Conservation (phyloP, 225 moss, liverwort and hornwort genomes). For the Physcomitrium patens region DNA sequence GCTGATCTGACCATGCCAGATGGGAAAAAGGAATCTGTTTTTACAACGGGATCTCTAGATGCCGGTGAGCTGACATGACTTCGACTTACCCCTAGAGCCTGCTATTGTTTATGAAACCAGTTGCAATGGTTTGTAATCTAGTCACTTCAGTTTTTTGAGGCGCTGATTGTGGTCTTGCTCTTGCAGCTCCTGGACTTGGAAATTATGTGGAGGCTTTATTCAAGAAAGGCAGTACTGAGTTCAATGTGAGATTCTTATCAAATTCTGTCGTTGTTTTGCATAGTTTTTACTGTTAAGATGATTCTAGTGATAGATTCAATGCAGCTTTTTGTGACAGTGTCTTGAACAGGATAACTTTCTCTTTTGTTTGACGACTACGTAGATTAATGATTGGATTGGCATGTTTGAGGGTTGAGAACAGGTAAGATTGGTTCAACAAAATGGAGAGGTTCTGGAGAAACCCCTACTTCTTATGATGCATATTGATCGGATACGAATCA, state of each 20-base stretch:
- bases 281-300: background rate
- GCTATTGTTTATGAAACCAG: background rate
- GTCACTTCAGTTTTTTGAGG: background rate
- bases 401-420: slow-evolving; percentile 32
- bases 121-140: background rate
- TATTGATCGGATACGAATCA: slow-evolving; percentile 75
- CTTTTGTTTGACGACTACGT: slow-evolving; percentile 1
- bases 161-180: background rate
- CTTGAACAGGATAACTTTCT: background rate
- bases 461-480: slow-evolving; percentile 74
- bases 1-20: slow-evolving; percentile 68
- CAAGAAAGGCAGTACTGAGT: slow-evolving; percentile 84
- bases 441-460: slow-evolving; percentile 80
- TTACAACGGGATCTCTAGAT: slow-evolving; percentile 76
- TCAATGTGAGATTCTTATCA: slow-evolving; percentile 54
- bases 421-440: slow-evolving; percentile 81
- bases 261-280: background rate
- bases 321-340: background rate
- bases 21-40: slow-evolving; percentile 69
- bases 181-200: slow-evolving; percentile 81
- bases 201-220: slow-evolving; percentile 84
- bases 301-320: background rate
- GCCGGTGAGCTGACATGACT: slow-evolving; percentile 46
- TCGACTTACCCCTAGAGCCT: slow-evolving; percentile 12
- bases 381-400: slow-evolving; percentile 22